Conservation (phyloP, 345 rosid species). For the Pistacia vera region DNA sequence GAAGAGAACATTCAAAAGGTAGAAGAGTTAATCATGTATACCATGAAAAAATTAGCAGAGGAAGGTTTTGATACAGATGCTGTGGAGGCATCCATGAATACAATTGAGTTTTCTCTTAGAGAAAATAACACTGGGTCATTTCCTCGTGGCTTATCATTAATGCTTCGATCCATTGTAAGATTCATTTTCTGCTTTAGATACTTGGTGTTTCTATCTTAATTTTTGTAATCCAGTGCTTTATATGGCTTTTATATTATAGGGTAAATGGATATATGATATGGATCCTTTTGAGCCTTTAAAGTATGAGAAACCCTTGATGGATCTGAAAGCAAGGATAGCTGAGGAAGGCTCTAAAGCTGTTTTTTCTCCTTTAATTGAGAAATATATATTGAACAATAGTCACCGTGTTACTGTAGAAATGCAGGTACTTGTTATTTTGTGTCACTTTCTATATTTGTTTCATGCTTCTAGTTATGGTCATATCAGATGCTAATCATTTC, state of each 20-base stretch:
- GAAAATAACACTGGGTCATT: slow-evolving; percentile 98
- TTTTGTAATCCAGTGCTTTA: slow-evolving; percentile 13
- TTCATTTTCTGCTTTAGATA: not conserved
- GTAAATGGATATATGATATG: slow-evolving; percentile 98
- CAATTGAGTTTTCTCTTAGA: slow-evolving; percentile 94
- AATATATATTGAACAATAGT: slow-evolving; percentile 75
- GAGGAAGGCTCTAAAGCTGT: slow-evolving; percentile 92
- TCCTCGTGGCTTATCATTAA: slow-evolving; percentile 96
- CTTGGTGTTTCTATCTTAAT: not conserved
- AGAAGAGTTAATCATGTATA: slow-evolving; percentile 73
- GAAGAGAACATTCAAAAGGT: slow-evolving; percentile 73
- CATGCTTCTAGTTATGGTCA: slow-evolving; percentile 5
- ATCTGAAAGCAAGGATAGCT: slow-evolving; percentile 78
- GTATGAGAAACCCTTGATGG: slow-evolving; percentile 81
- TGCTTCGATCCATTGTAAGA: slow-evolving; percentile 89
- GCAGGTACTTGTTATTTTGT: slow-evolving; percentile 58
- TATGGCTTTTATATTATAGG: slow-evolving; percentile 44
- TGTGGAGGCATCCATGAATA: slow-evolving; percentile 98
- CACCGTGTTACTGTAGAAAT: slow-evolving; percentile 92
- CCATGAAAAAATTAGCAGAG: slow-evolving; percentile 71
- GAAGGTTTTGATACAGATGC: slow-evolving; percentile 93
- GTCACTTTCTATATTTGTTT: slow-evolving; percentile 14
- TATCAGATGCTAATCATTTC: slow-evolving; percentile 22
- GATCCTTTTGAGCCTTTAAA: slow-evolving; percentile 96
- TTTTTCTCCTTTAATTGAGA: slow-evolving; percentile 90